These are phyloP conservation scores for Voacanga thouarsii DNA, from an alignment of 257 asterid species.

Conservation along the genomic window DNA sequence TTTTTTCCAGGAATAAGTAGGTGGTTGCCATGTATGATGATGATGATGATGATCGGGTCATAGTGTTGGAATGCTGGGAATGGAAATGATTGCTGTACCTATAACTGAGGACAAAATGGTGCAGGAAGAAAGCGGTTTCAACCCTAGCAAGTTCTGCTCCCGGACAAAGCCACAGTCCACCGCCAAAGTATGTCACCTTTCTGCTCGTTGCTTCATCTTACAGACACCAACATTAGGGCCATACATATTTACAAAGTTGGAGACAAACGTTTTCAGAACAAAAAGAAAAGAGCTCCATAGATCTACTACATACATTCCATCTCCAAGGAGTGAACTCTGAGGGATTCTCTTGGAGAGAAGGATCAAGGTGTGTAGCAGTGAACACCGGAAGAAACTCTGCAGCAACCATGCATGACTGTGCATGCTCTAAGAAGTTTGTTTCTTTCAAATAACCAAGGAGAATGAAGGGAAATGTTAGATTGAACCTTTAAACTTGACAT, in stretches of 20 bases:
- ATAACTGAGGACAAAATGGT: conserved; percentile 64
- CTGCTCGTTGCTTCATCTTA: conserved; percentile 49
- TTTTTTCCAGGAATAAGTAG: not conserved
- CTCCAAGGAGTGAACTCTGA: conserved; percentile 62
- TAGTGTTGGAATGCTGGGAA: not conserved
- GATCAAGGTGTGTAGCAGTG: conserved; percentile 64
- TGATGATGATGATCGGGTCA: not conserved
- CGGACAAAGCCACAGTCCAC: conserved; percentile 71
- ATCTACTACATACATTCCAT: conserved; percentile 50
- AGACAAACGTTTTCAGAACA: not conserved
- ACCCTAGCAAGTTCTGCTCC: conserved; percentile 74
- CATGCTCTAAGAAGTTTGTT: not conserved
- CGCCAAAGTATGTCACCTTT: conserved; percentile 63
- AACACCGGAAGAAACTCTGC: conserved; percentile 65
- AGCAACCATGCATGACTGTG: not conserved
- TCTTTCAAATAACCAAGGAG: not conserved
- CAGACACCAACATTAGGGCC: not conserved
- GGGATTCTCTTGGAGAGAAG: conserved; percentile 54
- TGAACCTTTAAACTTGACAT: conserved; percentile 65
- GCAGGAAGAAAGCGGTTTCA: conserved; percentile 71
- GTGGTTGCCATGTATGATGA: not conserved
- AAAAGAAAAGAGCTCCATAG: not conserved
- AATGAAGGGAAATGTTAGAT: not conserved
- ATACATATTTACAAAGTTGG: not conserved
- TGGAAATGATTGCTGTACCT: conserved; percentile 32